phyloP scores from a whole-genome alignment of 345 rosid genomes.

The Kernera saxatilis region DNA sequence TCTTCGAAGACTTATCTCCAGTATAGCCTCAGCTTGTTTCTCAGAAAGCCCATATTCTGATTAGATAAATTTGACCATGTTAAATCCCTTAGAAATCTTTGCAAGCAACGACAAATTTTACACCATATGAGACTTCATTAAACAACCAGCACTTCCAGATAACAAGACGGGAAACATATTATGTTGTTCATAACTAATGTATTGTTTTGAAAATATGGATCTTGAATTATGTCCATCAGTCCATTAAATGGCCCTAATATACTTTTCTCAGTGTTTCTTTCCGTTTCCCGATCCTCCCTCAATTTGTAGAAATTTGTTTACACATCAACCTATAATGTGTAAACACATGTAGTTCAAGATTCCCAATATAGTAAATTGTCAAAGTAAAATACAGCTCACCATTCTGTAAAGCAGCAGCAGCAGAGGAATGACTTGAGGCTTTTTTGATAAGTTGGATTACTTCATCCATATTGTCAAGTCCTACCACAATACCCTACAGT shows the following conservation, averaged over 20 bases:
- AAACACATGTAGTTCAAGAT: not conserved
- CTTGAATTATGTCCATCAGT: slow-evolving; percentile 1
- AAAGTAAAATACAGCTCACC: slow-evolving; percentile 38
- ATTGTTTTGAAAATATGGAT: slow-evolving; percentile 3
- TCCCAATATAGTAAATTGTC: not conserved
- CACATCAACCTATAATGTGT: not conserved
- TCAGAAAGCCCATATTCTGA: slow-evolving; percentile 74
- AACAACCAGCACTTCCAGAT: not conserved
- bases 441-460: slow-evolving; percentile 58
- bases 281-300: not conserved
- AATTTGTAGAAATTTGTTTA: not conserved
- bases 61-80: not conserved
- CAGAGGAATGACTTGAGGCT: slow-evolving; percentile 62
- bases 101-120: not conserved
- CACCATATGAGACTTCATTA: not conserved
- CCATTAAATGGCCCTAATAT: not conserved
- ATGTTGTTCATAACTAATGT: not conserved
- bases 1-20: slow-evolving; percentile 79
- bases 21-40: slow-evolving; percentile 86
- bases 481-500: slow-evolving; percentile 71
- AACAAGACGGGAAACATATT: not conserved
- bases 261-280: not conserved
- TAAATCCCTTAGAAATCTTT: not conserved
- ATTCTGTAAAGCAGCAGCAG: slow-evolving; percentile 53
- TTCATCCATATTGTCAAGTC: slow-evolving; percentile 75